Evolutionary conservation across 2,329 filamentous ascomycete genomes (phyloP), one percentile per base, ranked within the genome.

Genomic region (Atkinsonella texensis): DNA sequence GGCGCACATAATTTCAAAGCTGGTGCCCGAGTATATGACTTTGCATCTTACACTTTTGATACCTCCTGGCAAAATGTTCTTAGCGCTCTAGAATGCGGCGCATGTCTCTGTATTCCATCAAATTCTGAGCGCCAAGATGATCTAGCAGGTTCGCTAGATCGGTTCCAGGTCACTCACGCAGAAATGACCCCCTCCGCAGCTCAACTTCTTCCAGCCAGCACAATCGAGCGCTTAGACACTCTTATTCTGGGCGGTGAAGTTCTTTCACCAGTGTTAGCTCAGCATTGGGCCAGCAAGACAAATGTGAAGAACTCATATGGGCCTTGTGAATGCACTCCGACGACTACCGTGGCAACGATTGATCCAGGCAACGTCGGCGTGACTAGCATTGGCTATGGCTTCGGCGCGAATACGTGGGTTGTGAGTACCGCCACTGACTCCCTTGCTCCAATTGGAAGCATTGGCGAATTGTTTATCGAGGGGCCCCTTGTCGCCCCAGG

Each of bases 391-490:
- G 20, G 53, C 38, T 9, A 18, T 42, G 23, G 49, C 13, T 8
- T 18, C 35, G 43, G 46, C 45, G 23, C 15, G 13, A 48, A 48
- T 13, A 48, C 48, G 4, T 64, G 63, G 62, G 51, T 64, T 9
- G 57, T 63, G 1, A 43, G 52, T 18, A 44, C 58, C 1, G 46
- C 57, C 1, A 47, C 59, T 15, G 52, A 55, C 18, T 42, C 33
- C 35, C 3, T 52, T 64, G 7, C 46, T 54, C 1, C 55, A 59
- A 0, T 44, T 57, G 31, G 58, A 57, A 2, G 49, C 4, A 42
- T 59, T 2, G 63, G 62, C 3, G 63, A 65, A 46, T 51, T 65
- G 2, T n/a, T 62, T 1, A 46, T 65, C 13, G 59, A 65, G 43
- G 59, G 62, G 0, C 60, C 59, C 2, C 48, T 59, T 0, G 52